Evolutionary conservation across 176 grass and related monocot genomes (phyloP), one percentile per base, ranked within the genome.

Genomic region (Hordeum vulgare): DNA sequence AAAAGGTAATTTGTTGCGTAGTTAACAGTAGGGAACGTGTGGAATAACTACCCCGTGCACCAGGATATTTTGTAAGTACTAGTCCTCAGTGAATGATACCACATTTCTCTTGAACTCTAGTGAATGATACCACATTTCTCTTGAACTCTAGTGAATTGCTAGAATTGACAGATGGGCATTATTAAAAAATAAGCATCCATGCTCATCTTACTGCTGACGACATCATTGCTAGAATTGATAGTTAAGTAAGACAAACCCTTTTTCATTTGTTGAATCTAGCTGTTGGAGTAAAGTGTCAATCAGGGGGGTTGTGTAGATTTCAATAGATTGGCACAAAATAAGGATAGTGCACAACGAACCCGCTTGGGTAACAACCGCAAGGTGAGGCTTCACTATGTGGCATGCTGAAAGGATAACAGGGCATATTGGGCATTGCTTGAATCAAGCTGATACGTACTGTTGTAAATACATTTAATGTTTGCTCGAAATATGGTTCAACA

Each of bases 241-340:
- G 29, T 20, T 75, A 63, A 33, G 21, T 45, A 42, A 57, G 33
- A 21, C 54, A 39, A 25, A 66, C 57, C 53, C 47, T 76, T 80
- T 11, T 4, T 70, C 31, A 44, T 73, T 37, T 37, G 36, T 37
- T 37, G 36, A 78, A 83, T 6, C 3, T 54, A 71, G 60, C n/a
- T 44, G 41, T 84, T 57, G 12, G 59, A 79, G 34, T 72, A 88
- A 83, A 54, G 33, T 88, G 14, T 21, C 44, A 78, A 45, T 29
- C 8, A 37, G 13, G 4, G 25, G 3, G 11, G 18, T 27, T 71
- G 7, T 56, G n/a, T 56, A 69, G 54, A 21, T 24, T 34, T 25
- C 63, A 36, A 56, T 35, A 5, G 44, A 56, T 68, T 26, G 14
- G 18, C 18, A 64, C 61, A 26, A 37, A 37, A 37, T 20, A 78